These are phyloP conservation scores for Globisporangium middletonii DNA, from an alignment of 352 stramenopile species.

Conservation along the genomic window DNA sequence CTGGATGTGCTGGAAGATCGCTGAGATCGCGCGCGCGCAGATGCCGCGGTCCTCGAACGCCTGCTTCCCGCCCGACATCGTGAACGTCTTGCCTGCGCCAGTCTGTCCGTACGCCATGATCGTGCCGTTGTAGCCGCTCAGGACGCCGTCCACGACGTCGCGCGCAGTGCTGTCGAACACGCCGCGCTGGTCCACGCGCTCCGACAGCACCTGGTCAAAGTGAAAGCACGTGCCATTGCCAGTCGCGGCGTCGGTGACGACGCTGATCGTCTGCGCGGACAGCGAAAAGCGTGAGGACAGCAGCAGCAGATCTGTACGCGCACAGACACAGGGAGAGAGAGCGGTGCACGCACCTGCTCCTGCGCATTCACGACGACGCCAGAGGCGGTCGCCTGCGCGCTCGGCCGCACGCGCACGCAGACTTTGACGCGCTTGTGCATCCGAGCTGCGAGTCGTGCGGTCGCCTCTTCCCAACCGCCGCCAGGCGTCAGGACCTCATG, in stretches of 20 bases:
- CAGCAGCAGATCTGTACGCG: neutral
- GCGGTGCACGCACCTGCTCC: slow-evolving; percentile 26
- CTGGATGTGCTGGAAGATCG: slow-evolving; percentile 45
- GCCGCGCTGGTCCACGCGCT: slow-evolving; percentile 35
- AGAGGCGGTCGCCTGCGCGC: slow-evolving; percentile 1
- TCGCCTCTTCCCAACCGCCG: too few relatives aligned
- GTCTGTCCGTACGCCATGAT: slow-evolving; percentile 76
- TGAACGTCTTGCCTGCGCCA: slow-evolving; percentile 69
- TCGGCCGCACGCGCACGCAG: slow-evolving; percentile 56
- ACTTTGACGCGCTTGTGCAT: slow-evolving; percentile 72
- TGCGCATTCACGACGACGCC: slow-evolving; percentile 38
- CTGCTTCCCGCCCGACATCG: slow-evolving; percentile 54
- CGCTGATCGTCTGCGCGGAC: slow-evolving; percentile 39
- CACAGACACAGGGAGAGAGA: neutral
- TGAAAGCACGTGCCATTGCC: slow-evolving; percentile 52
- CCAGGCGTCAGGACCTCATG: too few relatives aligned
- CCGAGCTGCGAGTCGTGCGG: too few relatives aligned
- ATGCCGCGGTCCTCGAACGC: slow-evolving; percentile 62
- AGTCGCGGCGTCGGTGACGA: slow-evolving; percentile 44
- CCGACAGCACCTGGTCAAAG: slow-evolving; percentile 56
- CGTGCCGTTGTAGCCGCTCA: slow-evolving; percentile 71
- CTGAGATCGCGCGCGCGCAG: slow-evolving; percentile 46
- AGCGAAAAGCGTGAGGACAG: neutral
- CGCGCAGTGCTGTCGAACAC: slow-evolving; percentile 35
- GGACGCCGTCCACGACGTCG: slow-evolving; percentile 55